A percentile compares a stretch with the other conserved stretches of the same genome.
Conservation (phyloP, 768 basidiomycete species). For the Baorangia bicolor region DNA sequence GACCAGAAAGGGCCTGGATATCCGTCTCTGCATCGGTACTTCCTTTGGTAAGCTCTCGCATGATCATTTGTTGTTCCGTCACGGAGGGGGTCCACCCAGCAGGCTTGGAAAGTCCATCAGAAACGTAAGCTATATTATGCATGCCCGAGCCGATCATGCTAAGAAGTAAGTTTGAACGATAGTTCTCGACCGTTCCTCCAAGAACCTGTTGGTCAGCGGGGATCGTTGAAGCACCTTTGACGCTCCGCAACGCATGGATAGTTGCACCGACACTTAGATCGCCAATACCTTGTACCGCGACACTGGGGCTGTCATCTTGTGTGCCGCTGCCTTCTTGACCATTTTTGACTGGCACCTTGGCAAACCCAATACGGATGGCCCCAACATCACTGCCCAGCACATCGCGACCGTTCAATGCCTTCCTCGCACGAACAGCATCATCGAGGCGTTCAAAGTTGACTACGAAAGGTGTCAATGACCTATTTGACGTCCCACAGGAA, state of each 20-base stretch:
- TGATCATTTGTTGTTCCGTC: constrained; percentile 96
- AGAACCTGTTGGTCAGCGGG: constrained; percentile 93
- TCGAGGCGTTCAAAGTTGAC: constrained; percentile 98
- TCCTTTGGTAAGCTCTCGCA: constrained; percentile 86
- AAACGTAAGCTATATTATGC: constrained; percentile 54
- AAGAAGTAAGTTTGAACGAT: constrained; percentile 85
- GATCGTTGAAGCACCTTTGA: constrained; percentile 91
- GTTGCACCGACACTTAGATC: constrained; percentile 85
- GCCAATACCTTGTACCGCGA: constrained; percentile 78
- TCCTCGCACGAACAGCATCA: constrained; percentile 93
- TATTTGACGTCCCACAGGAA: background rate
- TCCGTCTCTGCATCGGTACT: constrained; percentile 78
- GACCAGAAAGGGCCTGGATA: constrained; percentile 82
- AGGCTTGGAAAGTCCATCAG: constrained; percentile 59
- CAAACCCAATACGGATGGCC: constrained; percentile 95
- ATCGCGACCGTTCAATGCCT: constrained; percentile 93
- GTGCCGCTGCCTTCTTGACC: constrained; percentile 60
- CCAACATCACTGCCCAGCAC: constrained; percentile 96
- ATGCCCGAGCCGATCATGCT: constrained; percentile 83
- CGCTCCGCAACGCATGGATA: constrained; percentile 80
- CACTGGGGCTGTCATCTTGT: constrained; percentile 61
- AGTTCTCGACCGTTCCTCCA: constrained; percentile 91
- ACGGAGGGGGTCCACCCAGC: constrained; percentile 71
- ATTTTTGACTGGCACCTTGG: constrained; percentile 92
- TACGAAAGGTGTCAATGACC: constrained; percentile 26